Conservation (phyloP, 2,329 filamentous ascomycete species). For the Dothideomycetidae sp. region DNA sequence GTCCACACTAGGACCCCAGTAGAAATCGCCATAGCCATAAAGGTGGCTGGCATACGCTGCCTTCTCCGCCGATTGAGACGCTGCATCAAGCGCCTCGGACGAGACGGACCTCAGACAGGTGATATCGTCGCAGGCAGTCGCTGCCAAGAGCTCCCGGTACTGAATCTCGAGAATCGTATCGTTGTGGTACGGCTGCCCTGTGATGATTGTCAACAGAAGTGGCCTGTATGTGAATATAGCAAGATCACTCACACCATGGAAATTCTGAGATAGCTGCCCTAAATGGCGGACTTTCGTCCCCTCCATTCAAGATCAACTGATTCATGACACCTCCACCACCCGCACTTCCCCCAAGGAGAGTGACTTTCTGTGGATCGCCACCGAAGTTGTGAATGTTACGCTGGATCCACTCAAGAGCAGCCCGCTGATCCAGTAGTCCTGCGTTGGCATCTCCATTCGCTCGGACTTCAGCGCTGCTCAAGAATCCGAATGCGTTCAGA, state of each 20-base stretch:
- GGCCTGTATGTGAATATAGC: not conserved
- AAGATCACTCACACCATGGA: constrained; percentile 10
- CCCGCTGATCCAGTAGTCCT: constrained; percentile 15
- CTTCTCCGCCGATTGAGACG: constrained; percentile 15
- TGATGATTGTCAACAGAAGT: not conserved
- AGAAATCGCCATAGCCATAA: constrained; percentile 28
- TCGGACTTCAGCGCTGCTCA: constrained; percentile 11
- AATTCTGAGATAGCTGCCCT: constrained; percentile 27
- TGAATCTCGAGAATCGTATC: constrained; percentile 20
- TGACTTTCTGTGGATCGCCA: constrained; percentile 14
- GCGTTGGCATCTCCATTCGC: constrained; percentile 14
- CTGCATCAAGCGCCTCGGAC: constrained; percentile 11
- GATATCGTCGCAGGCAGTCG: constrained; percentile 20
- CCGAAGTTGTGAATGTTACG: constrained; percentile 14
- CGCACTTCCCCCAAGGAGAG: constrained; percentile 17
- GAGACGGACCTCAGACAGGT: constrained; percentile 16
- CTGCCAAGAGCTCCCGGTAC: constrained; percentile 19
- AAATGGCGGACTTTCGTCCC: constrained; percentile 26
- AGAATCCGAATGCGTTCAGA: constrained; percentile 18
- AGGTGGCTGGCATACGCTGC: constrained; percentile 13
- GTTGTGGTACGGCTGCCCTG: constrained; percentile 18
- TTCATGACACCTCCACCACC: constrained; percentile 18
- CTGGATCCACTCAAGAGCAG: constrained; percentile 15
- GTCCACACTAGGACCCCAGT: constrained; percentile 29
- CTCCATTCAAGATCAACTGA: constrained; percentile 27